Base-by-base conservation (phyloP, 2,329 filamentous ascomycete species). In the Ceratocystis harringtonii region DNA sequence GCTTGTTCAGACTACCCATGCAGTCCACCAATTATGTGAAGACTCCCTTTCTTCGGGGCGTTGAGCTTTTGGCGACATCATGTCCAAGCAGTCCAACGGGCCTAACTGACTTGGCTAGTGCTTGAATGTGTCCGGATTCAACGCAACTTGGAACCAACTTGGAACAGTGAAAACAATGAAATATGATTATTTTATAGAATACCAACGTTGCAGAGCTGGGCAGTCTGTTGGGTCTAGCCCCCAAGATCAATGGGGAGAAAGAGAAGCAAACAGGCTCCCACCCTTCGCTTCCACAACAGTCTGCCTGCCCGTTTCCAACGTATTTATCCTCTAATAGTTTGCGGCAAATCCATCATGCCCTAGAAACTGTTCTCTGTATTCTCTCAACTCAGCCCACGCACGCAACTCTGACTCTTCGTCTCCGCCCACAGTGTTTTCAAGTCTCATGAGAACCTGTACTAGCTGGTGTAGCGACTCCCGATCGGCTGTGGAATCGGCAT, bases 321-420 rank as follows among this genome's bases (percentile, higher is more conserved):
- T 6, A 62, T 44, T 22, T 12, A 19, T 1, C 61, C 43, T 32
- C 32, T 43, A 67, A 30, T 67, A 67, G 50, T 67, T 67, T n/a
- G 62, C 63, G 5, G 63, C 57, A 65, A 67, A 67, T 12, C 66
- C 66, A n/a, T 63, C 66, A 65, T 67, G 66, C 32, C 66, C 64
- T 8, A 67, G 48, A 63, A 67, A 65, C 61, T 67, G 63, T 55
- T 63, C 66, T 28, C 63, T 44, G 44, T 65, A 65, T 25, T 65
- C 63, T 12, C 66, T 50, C 58, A 67, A 30, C 32, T 67, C 66
- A 5, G 63, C 63, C 66, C 66, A 67, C 5, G 66, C 63, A 19
- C 63, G 50, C 41, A 67, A 44, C 30, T 67, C 66, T 22, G 63
- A 65, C 60, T 65, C 66, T 52, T 67, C 66, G 50, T 67, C 66